Evolutionary conservation across 208 protist species (phyloP), one percentile per base, ranked within the genome.

Genomic region (Trypanosomatidae sp.): DNA sequence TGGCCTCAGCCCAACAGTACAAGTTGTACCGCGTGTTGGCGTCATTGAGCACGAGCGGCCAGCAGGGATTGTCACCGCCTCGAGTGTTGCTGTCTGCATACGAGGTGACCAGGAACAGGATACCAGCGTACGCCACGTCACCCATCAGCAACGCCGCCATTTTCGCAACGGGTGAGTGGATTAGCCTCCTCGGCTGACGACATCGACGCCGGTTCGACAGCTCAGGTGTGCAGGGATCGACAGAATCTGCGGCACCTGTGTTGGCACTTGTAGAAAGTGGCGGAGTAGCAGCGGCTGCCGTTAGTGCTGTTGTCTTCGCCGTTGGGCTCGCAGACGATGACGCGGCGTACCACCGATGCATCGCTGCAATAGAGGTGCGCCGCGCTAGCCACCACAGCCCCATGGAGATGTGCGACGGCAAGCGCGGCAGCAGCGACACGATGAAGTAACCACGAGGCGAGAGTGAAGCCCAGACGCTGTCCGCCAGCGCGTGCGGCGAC

Each of bases 361-460:
- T 46, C 46, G 44, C 65, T 28, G 71, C 70, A 9, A 58, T 39
- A 39, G 56, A 56, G 5, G 28, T 39, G 65, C n/a, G 10, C 5
- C n/a, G 2, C 17, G 15, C 9, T 9, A 28, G 19, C 71, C 71
- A 76, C 49, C 4, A 33, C 49, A 71, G 10, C 0, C 53, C 46
- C 44, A 25, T 36, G 22, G 69, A 22, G 33, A 73, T 66, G 50
- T 69, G 74, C 30, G n/a, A 12, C 22, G 75, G 71, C 47, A 80
- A 43, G 30, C 71, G 80, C 3, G 53, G 41, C n/a, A 81, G 68
- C 59, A 80, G 66, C 49, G 71, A 56, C 19, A 73, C 62, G 5
- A 76, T 15, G 39, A 84, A 77, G 64, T 68, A 84, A 3, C 80
- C 80, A 2, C 64, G 69, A 25, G 80, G 80, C 6, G 80, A 74